Evolutionary conservation across 2,329 filamentous ascomycete genomes (phyloP).

Genomic region (Colletotrichum euphorbiae): DNA sequence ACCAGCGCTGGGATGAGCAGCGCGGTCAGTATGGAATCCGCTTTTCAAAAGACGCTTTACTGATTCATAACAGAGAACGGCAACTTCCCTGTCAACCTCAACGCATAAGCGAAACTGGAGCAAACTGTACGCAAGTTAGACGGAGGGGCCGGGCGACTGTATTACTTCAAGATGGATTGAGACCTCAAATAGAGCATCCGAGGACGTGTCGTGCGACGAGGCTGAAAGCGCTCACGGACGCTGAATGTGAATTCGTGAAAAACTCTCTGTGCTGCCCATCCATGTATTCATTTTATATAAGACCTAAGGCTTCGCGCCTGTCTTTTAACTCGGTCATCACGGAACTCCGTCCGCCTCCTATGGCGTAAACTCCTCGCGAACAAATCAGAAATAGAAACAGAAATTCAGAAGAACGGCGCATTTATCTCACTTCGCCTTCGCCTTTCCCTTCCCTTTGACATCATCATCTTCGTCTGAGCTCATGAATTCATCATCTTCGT

Average conservation of each 20-base stretch:
- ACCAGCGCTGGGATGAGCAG: conserved; percentile 95
- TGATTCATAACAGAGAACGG: conserved; percentile 66
- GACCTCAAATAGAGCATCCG: conserved; percentile 42
- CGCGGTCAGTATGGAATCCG: conserved; percentile 72
- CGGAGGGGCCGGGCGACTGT: conserved; percentile 47
- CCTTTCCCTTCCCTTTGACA: conserved; percentile 25
- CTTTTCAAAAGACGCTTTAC: conserved; percentile 8
- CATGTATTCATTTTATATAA: conserved; percentile 24
- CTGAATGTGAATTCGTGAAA: conserved; percentile 36
- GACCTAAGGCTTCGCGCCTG: conserved; percentile 10
- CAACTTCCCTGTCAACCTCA: conserved; percentile 75
- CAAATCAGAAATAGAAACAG: background rate
- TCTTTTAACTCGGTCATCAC: conserved; percentile 3
- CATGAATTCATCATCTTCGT: conserved; percentile 82
- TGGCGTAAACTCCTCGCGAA: conserved; percentile 12
- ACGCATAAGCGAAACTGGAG: conserved; percentile 58
- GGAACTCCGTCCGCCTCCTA: conserved; percentile 32
- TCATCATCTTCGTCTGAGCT: conserved; percentile 69
- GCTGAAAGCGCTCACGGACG: conserved; percentile 23
- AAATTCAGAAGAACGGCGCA: too few species aligned
- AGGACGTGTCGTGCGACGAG: conserved; percentile 36
- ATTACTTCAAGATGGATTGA: conserved; percentile 49
- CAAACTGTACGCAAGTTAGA: conserved; percentile 35
- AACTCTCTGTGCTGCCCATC: conserved; percentile 18
- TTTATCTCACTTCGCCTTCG: conserved; percentile 7